phyloP scores from a whole-genome alignment of 371 early-diverging fungal genomes.

The Chytridium lagenaria region DNA sequence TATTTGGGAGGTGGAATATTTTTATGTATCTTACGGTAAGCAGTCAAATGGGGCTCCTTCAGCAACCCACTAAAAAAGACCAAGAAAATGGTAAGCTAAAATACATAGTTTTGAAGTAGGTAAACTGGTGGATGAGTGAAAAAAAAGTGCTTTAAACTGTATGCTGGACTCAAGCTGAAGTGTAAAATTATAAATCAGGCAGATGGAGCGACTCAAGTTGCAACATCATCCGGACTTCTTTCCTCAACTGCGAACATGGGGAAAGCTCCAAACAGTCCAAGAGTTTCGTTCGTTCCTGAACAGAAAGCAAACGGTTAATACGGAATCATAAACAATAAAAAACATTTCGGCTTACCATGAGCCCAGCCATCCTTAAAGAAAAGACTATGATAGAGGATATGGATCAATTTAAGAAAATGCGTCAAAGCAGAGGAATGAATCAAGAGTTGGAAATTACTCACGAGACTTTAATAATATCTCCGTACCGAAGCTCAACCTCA shows the following conservation, averaged over 20 bases:
- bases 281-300: slow-evolving; percentile 13
- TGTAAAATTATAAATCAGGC: too few relatives aligned
- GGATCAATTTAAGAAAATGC: background rate
- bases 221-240: background rate
- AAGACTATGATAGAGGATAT: background rate
- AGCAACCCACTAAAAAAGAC: too few relatives aligned
- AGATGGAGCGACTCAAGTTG: too few relatives aligned
- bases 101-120: too few relatives aligned
- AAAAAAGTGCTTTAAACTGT: too few relatives aligned
- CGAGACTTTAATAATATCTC: background rate
- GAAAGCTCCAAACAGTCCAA: slow-evolving; percentile 12
- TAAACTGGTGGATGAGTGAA: too few relatives aligned
- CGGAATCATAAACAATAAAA: background rate
- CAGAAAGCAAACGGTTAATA: background rate
- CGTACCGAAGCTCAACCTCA: slow-evolving; percentile 12
- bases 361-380: slow-evolving; percentile 17
- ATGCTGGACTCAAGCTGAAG: too few relatives aligned
- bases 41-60: too few relatives aligned
- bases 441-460: background rate
- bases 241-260: slow-evolving; percentile 19
- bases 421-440: background rate
- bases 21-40: too few relatives aligned
- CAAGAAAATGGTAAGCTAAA: too few relatives aligned
- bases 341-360: slow-evolving; percentile 1
- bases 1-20: too few relatives aligned